phyloP scores from a whole-genome alignment of 441 rosid species.

The Melastoma candidum region DNA sequence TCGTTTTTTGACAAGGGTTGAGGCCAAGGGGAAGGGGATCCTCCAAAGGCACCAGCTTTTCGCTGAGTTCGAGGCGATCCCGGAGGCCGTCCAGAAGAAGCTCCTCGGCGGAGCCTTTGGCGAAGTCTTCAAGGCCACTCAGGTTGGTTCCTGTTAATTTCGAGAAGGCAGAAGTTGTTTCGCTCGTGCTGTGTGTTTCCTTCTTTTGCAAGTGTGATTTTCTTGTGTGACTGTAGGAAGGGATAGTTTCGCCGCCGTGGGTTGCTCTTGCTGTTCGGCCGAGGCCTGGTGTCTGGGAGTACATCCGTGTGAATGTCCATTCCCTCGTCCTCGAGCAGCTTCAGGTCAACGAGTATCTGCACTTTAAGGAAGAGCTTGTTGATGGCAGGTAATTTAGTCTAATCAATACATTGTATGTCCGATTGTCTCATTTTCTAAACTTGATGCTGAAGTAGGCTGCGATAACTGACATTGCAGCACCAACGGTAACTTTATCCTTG shows the following conservation, averaged over 20 bases:
- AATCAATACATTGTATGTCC: too few species aligned
- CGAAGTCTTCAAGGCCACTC: conserved; percentile 62
- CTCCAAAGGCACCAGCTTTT: conserved; percentile 71
- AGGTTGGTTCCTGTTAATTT: conserved; percentile 28
- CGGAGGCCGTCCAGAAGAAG: conserved; percentile 49
- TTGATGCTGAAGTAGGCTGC: too few species aligned
- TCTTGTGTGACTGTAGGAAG: conserved; percentile 7
- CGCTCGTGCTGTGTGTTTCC: too few species aligned
- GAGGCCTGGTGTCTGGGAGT: conserved; percentile 58
- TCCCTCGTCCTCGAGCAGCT: conserved; percentile 8
- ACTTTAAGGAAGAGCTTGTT: conserved; percentile 10
- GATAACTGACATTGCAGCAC: conserved; percentile 23
- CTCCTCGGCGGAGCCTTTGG: conserved; percentile 56
- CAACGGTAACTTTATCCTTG: conserved; percentile 77
- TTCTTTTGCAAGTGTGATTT: background rate
- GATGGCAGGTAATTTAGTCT: background rate
- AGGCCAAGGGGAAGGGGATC: conserved; percentile 73
- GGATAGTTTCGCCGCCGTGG: conserved; percentile 9
- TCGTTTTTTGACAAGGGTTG: conserved; percentile 36
- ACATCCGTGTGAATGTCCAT: conserved; percentile 49
- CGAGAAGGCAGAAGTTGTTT: too few species aligned
- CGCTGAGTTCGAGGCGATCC: conserved; percentile 67
- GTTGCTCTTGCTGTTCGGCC: conserved; percentile 8
- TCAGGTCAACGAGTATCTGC: conserved; percentile 4
- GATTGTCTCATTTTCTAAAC: too few species aligned